Evolutionary conservation across 768 basidiomycete genomes (phyloP).

Genomic region (Mycena chlorophos): DNA sequence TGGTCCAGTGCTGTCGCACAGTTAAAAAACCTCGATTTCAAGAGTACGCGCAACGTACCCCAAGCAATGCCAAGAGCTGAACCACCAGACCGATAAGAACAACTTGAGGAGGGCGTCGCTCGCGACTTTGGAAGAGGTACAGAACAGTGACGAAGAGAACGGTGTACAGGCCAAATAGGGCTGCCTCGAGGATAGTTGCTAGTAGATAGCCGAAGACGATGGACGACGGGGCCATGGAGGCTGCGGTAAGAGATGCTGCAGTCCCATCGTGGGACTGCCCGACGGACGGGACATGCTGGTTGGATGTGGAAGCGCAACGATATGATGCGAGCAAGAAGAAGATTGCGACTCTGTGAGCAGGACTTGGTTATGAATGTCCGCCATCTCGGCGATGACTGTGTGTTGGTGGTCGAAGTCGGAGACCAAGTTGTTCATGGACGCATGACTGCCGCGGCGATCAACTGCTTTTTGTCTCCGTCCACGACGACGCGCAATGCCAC

Average conservation of each 20-base stretch:
- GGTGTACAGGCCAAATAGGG: constrained; percentile 2
- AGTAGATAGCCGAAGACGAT: background rate
- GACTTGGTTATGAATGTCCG: too few relatives aligned
- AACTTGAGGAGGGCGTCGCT: background rate
- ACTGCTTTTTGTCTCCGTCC: too few relatives aligned
- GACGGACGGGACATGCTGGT: too few relatives aligned
- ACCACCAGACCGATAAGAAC: background rate
- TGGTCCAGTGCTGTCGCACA: constrained; percentile 1
- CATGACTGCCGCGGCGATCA: too few relatives aligned
- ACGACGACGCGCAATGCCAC: too few relatives aligned
- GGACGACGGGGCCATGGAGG: background rate
- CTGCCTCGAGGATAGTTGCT: background rate
- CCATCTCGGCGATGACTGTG: too few relatives aligned
- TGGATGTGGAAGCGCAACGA: too few relatives aligned
- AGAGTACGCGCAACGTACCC: background rate
- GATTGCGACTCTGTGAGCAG: too few relatives aligned
- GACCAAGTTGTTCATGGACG: too few relatives aligned
- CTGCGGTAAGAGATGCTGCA: background rate
- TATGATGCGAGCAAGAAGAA: too few relatives aligned
- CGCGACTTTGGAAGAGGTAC: constrained; percentile 9
- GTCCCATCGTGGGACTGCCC: background rate
- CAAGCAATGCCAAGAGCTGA: constrained; percentile 1
- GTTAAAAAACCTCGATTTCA: background rate
- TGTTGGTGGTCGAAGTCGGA: too few relatives aligned
- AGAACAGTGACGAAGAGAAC: constrained; percentile 6